Percentiles rank a stretch among this genome's conserved stretches.
Evolutionary conservation across 1,284 basidiomycete genomes (phyloP).

Genomic region (Wolfiporia cocos): DNA sequence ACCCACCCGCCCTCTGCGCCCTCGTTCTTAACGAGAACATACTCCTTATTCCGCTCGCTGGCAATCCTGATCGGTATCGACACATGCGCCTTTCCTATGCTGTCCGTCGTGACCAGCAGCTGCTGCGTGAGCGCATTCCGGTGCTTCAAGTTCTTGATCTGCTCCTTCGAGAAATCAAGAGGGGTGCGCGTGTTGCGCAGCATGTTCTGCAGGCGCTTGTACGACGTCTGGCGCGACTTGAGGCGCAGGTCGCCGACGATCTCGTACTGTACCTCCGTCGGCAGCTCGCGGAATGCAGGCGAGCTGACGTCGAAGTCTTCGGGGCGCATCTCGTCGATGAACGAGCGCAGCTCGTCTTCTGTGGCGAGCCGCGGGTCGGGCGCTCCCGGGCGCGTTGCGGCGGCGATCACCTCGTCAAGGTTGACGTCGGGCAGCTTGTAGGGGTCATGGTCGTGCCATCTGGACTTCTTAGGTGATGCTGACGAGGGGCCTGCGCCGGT

Average conservation of each 20-base stretch:
- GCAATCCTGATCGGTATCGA: constrained; percentile 92
- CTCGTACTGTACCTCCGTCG: constrained; percentile 97
- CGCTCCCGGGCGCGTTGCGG: constrained; percentile 47
- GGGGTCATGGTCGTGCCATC: constrained; percentile 77
- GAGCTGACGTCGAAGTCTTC: constrained; percentile 89
- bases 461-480: constrained; percentile 46
- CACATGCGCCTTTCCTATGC: constrained; percentile 84
- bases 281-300: constrained; percentile 87
- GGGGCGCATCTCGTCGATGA: constrained; percentile 90
- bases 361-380: constrained; percentile 91
- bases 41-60: constrained; percentile 90
- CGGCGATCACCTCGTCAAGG: constrained; percentile 52
- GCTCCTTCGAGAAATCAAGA: constrained; percentile 93
- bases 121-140: constrained; percentile 93
- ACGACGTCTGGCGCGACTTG: constrained; percentile 91
- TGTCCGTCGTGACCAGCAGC: constrained; percentile 91
- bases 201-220: constrained; percentile 91
- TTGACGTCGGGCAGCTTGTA: constrained; percentile 77
- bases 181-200: constrained; percentile 75
- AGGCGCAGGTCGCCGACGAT: constrained; percentile 94
- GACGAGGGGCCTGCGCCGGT: constrained; percentile 34
- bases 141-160: constrained; percentile 87
- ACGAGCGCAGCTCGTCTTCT: constrained; percentile 84
- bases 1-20: constrained; percentile 88
- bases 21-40: constrained; percentile 90